Evolutionary conservation across 345 rosid species (phyloP).

Genomic region (Pugionium dolabratum): DNA sequence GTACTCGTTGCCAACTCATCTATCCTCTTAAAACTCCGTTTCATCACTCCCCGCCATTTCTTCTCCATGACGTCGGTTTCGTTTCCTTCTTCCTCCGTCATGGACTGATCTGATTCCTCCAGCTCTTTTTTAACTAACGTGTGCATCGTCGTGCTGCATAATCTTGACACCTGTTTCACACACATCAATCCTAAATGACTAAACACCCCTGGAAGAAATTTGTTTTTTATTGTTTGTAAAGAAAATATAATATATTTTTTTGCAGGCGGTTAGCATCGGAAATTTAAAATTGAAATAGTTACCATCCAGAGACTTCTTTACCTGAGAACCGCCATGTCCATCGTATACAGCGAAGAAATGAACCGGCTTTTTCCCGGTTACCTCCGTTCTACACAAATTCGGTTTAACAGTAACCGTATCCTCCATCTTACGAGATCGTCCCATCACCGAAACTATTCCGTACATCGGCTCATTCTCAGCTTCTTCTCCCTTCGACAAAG

Average conservation of each 20-base stretch:
- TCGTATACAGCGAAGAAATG: constrained; percentile 85
- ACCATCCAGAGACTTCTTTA: neutral
- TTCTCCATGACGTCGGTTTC: constrained; percentile 21
- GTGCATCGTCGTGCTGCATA: constrained; percentile 44
- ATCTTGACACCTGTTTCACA: constrained; percentile 41
- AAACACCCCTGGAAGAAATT: neutral
- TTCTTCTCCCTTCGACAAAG: neutral
- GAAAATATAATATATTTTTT: too few relatives aligned
- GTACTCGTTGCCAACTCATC: constrained; percentile 36
- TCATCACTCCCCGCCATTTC: constrained; percentile 34
- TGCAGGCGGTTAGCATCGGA: constrained; percentile 1
- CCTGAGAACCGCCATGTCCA: constrained; percentile 82
- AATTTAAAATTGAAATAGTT: neutral
- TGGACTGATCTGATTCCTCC: neutral
- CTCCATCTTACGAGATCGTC: constrained; percentile 68
- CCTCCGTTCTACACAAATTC: constrained; percentile 50
- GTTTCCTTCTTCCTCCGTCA: neutral
- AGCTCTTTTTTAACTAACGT: constrained; percentile 40
- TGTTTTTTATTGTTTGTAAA: too few relatives aligned
- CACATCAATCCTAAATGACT: neutral
- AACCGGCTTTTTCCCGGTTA: constrained; percentile 48
- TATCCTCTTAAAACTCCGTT: constrained; percentile 40
- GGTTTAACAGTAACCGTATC: constrained; percentile 50
- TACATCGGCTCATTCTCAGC: constrained; percentile 42
- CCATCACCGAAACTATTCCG: constrained; percentile 59